Evolutionary conservation across 495 filamentous ascomycete genomes (phyloP).

Genomic region (Trichoderma reesei): DNA sequence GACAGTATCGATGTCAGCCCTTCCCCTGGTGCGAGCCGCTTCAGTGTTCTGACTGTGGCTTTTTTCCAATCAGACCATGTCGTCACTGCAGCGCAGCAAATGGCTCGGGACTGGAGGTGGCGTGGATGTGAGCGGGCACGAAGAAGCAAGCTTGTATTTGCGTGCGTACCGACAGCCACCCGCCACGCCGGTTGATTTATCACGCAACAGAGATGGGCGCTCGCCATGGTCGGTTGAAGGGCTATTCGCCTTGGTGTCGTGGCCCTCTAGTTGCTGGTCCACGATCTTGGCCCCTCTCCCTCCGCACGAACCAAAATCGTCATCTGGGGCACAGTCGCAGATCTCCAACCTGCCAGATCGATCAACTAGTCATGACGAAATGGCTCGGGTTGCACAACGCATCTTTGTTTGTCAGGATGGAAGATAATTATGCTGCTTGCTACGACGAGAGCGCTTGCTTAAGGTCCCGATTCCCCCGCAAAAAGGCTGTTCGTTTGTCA

Average conservation of each 20-base stretch:
- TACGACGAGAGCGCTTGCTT: not conserved
- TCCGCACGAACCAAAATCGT: not conserved
- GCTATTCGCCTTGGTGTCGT: not conserved
- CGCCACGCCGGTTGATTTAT: not conserved
- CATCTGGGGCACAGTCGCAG: not conserved
- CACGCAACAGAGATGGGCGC: not conserved
- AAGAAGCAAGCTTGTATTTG: not conserved
- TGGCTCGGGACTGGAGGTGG: not conserved
- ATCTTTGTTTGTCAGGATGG: not conserved
- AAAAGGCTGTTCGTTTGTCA: not conserved
- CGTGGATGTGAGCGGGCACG: not conserved
- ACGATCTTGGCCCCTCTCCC: not conserved
- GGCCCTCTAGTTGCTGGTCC: not conserved
- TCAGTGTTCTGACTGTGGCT: not conserved
- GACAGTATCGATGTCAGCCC: not conserved
- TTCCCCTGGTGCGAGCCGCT: conserved; percentile 2
- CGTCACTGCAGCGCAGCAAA: not conserved
- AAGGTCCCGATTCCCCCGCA: not conserved
- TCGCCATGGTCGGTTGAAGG: not conserved
- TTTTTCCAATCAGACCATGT: not conserved
- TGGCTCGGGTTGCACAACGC: not conserved
- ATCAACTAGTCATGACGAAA: not conserved
- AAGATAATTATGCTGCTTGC: not conserved
- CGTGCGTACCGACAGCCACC: not conserved
- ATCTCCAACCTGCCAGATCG: conserved; percentile 1